A percentile compares a stretch with the other conserved stretches of the same genome.
Conservation (phyloP, 192 early-diverging fungal species). For the Linnemannia schmuckeri region DNA sequence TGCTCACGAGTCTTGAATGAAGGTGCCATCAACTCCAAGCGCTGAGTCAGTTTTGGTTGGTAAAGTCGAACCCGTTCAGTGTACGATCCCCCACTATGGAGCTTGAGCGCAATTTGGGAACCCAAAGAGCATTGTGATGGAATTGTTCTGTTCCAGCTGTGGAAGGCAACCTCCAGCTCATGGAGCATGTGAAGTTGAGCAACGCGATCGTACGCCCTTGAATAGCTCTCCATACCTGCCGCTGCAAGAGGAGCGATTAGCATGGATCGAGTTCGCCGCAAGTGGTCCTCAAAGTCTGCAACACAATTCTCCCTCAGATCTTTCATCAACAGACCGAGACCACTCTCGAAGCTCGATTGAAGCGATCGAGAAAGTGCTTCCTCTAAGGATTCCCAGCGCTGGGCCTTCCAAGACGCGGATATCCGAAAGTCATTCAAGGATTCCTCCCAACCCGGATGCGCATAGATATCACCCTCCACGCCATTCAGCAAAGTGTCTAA, state of each 20-base stretch:
- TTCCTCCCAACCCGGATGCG: constrained; percentile 65
- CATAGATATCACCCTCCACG: constrained; percentile 29
- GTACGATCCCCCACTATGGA: not conserved
- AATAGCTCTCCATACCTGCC: constrained; percentile 77
- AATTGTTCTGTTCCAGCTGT: constrained; percentile 15
- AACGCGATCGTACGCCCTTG: constrained; percentile 67
- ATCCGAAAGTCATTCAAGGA: constrained; percentile 63
- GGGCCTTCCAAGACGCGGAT: constrained; percentile 75
- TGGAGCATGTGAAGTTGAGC: constrained; percentile 77
- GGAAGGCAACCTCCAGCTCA: constrained; percentile 67
- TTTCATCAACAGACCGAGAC: constrained; percentile 66
- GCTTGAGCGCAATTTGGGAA: not conserved
- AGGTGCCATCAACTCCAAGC: constrained; percentile 67
- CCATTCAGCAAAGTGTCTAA: constrained; percentile 29
- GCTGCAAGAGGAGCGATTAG: constrained; percentile 68
- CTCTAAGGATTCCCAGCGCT: constrained; percentile 71
- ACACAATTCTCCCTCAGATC: constrained; percentile 57
- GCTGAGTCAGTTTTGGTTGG: constrained; percentile 54
- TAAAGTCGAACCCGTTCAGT: constrained; percentile 24
- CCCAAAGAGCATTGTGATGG: not conserved
- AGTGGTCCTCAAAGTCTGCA: constrained; percentile 37
- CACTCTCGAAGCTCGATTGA: constrained; percentile 66
- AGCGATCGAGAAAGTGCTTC: constrained; percentile 50
- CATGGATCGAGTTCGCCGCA: constrained; percentile 59
- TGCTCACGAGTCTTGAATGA: constrained; percentile 72